A percentile compares a stretch with the other conserved stretches of the same genome.
phyloP scores from a whole-genome alignment of 106 monocot species.

The Platanthera guangdongensis region DNA sequence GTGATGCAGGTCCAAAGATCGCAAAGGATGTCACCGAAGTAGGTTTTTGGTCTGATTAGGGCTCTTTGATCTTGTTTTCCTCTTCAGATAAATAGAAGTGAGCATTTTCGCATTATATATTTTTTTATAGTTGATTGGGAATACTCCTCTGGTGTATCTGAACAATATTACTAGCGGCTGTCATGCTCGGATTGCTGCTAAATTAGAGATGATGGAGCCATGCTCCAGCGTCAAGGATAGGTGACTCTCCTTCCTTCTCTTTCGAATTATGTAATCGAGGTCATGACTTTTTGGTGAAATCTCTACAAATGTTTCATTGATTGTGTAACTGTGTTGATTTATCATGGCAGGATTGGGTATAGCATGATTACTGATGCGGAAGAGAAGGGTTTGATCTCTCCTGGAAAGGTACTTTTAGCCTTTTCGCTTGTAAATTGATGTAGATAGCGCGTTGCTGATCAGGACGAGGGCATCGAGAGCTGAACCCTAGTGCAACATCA shows the following conservation, averaged over 20 bases:
- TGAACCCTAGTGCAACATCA: neutral
- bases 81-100: neutral
- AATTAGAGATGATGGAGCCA: conserved; percentile 89
- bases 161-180: conserved; percentile 57
- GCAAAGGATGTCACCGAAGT: conserved; percentile 78
- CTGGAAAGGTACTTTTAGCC: conserved; percentile 46
- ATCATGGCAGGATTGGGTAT: conserved; percentile 68
- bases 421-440: neutral
- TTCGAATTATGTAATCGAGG: neutral
- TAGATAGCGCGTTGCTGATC: too few species aligned
- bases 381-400: conserved; percentile 71
- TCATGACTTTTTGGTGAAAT: neutral
- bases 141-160: conserved; percentile 82
- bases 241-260: conserved; percentile 10
- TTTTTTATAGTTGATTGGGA: conserved; percentile 60
- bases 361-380: conserved; percentile 95
- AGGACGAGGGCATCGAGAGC: too few species aligned
- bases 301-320: neutral
- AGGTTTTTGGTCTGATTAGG: conserved; percentile 1
- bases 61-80: neutral
- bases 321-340: neutral
- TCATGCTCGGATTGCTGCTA: conserved; percentile 68
- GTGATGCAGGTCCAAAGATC: conserved; percentile 23
- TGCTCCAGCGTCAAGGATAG: conserved; percentile 90
- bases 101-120: neutral